A percentile compares a stretch with the other conserved stretches of the same genome.
Conservation (phyloP, 768 basidiomycete genomes). For the Dioszegia crocea region DNA sequence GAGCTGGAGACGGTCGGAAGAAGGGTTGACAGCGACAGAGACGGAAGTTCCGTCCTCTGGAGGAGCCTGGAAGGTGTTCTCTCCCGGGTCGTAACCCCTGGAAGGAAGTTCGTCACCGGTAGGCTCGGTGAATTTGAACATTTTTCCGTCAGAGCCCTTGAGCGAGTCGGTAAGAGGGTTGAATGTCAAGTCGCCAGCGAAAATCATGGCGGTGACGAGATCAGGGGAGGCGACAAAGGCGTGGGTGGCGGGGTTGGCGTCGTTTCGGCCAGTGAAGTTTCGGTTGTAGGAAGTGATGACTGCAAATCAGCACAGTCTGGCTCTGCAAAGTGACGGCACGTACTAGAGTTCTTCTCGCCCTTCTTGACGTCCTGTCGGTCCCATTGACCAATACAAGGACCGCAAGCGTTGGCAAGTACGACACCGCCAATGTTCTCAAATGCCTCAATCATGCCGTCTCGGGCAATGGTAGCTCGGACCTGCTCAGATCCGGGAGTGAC, state of each 20-base stretch:
- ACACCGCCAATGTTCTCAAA: slow-evolving; percentile 86
- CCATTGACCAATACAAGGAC: slow-evolving; percentile 99
- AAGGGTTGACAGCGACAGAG: slow-evolving; percentile 76
- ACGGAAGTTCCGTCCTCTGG: slow-evolving; percentile 79
- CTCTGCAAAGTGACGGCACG: slow-evolving; percentile 44
- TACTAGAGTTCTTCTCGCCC: slow-evolving; percentile 93
- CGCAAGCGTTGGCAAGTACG: slow-evolving; percentile 96
- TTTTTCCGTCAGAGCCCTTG: slow-evolving; percentile 83
- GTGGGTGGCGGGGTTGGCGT: slow-evolving; percentile 98
- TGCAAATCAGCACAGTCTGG: slow-evolving; percentile 38
- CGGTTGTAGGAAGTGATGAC: slow-evolving; percentile 99
- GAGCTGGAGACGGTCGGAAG: slow-evolving; percentile 84
- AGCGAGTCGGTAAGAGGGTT: slow-evolving; percentile 92
- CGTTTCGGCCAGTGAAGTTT: slow-evolving; percentile 99
- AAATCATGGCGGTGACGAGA: slow-evolving; percentile 92
- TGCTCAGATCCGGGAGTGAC: slow-evolving; percentile 98
- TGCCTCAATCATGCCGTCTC: slow-evolving; percentile 84
- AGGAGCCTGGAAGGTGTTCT: slow-evolving; percentile 95
- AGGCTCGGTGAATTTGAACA: slow-evolving; percentile 94
- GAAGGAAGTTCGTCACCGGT: slow-evolving; percentile 89
- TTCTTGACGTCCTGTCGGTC: slow-evolving; percentile 94
- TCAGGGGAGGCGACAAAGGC: slow-evolving; percentile 51
- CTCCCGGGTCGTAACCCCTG: slow-evolving; percentile 89
- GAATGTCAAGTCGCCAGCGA: slow-evolving; percentile 89
- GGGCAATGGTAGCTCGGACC: slow-evolving; percentile 93